These are phyloP conservation scores for Fagopyrum tataricum DNA, from an alignment of 148 eudicot genomes.

Conservation along the genomic window DNA sequence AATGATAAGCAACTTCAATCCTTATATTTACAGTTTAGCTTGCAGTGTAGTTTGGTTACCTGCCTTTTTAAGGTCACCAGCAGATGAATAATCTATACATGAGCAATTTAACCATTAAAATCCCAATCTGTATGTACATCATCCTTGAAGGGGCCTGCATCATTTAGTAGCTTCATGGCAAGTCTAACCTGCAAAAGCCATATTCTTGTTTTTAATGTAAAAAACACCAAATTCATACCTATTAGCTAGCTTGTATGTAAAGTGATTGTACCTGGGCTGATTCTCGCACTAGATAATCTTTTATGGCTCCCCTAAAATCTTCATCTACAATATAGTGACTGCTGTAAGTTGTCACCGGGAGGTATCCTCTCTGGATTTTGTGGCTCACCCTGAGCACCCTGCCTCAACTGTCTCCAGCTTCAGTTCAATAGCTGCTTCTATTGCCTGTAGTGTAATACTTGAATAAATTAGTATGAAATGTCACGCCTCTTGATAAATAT, in stretches of 20 bases:
- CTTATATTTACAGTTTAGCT: not conserved
- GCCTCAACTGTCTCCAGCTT: conserved; percentile 93
- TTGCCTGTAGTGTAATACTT: conserved; percentile 46
- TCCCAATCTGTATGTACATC: not conserved
- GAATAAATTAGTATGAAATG: not conserved
- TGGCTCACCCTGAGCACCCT: conserved; percentile 99
- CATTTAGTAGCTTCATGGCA: conserved; percentile 8
- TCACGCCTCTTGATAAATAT: not conserved
- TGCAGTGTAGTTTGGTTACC: not conserved
- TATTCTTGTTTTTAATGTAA: not conserved
- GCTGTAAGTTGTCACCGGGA: conserved; percentile 87
- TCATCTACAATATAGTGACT: conserved; percentile 73
- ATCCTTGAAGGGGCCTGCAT: conserved; percentile 5
- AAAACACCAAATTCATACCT: not conserved
- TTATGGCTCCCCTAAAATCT: conserved; percentile 58
- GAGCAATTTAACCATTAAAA: not conserved
- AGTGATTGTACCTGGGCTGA: conserved; percentile 49
- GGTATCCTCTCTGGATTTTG: conserved; percentile 91
- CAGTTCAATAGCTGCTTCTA: conserved; percentile 95
- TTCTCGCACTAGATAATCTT: conserved; percentile 72
- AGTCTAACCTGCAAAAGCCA: conserved; percentile 6
- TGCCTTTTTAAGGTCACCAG: not conserved
- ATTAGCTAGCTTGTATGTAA: not conserved
- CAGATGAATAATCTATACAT: not conserved
- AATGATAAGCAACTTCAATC: not conserved